These are phyloP conservation scores for Sporothrix euskadiensis DNA, from an alignment of 2,329 filamentous ascomycete genomes.

Conservation along the genomic window DNA sequence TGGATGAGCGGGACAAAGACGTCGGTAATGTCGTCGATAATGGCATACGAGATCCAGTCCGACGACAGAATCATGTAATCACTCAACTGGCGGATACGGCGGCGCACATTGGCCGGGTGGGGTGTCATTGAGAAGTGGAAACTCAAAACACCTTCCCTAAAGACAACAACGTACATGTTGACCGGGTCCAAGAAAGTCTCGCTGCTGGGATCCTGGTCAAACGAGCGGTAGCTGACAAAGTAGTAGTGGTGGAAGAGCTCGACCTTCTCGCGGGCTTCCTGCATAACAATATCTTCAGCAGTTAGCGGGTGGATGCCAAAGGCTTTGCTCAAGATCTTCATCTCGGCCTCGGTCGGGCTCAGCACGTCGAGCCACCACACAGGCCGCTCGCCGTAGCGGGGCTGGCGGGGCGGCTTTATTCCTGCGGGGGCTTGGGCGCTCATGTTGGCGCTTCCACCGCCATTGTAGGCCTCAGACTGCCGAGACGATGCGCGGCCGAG, in stretches of 20 bases:
- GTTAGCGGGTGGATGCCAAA: conserved; percentile 97
- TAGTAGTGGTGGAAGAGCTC: conserved; percentile 98
- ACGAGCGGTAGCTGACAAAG: conserved; percentile 97
- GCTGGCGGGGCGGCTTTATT: conserved; percentile 34
- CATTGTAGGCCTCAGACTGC: not conserved
- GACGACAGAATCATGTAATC: conserved; percentile 92
- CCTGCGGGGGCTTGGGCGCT: not conserved
- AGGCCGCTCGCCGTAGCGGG: conserved; percentile 73
- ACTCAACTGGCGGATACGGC: conserved; percentile 86
- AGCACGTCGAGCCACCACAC: conserved; percentile 97
- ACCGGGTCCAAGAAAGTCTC: conserved; percentile 92
- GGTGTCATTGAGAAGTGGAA: conserved; percentile 98
- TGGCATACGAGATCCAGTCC: conserved; percentile 97
- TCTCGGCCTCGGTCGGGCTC: conserved; percentile 87
- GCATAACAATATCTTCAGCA: conserved; percentile 93
- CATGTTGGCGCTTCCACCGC: not conserved
- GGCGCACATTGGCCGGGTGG: conserved; percentile 91
- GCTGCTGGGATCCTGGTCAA: conserved; percentile 89
- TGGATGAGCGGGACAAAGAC: conserved; percentile 92
- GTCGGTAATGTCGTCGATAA: conserved; percentile 98
- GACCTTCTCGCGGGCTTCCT: conserved; percentile 96
- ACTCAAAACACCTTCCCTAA: conserved; percentile 89
- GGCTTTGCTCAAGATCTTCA: conserved; percentile 88
- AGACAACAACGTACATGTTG: conserved; percentile 97
- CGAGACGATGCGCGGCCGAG: conserved; percentile 10